Evolutionary conservation across 2,329 filamentous ascomycete genomes (phyloP), one percentile per base, ranked within the genome.

Genomic region (Didymella arachidicola): DNA sequence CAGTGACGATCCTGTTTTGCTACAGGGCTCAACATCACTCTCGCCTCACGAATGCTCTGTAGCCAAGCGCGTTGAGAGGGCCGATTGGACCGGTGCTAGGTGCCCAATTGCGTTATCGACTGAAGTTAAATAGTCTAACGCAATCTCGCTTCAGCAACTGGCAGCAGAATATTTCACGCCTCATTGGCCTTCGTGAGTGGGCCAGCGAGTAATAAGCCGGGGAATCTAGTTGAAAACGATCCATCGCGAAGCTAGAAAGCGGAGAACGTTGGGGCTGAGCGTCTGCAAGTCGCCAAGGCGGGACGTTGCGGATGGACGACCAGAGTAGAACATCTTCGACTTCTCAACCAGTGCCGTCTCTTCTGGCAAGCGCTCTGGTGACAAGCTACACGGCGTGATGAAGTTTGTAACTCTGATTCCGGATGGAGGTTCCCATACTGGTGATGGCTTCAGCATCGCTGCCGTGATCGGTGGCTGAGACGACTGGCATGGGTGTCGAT

Each of bases 401-500:
- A 10, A 19, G 19, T n/a, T 19, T 30, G 45, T 59, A 36, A 34
- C n/a, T 50, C 11, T 53, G 12, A 14, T 38, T 16, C 25, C 22
- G 39, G 38, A 44, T 26, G 38, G 30, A 49, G 19, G 49, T 38
- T 43, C 36, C 29, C 53, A 16, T 30, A 19, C 29, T 36, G 11
- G 14, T 16, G 30, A 41, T 38, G 5, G 39, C 29, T 25, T 44
- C 16, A 19, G 42, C 14, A 14, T 16, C 29, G 49, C 50, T 29
- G 38, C 34, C 11, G 59, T 59, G 57, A 57, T 58, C 41, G 42
- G 63, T 67, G 65, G 66, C 66, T 71, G 64, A 66, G 66, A 70
- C 64, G 55, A 47, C 52, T 49, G 61, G 53, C 53, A 52, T 48
- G 44, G 50, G 61, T 53, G 39, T 36, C 36, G 26, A 41, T 38